These are phyloP conservation scores for Sphagnum contortum DNA, from an alignment of 225 moss, liverwort and hornwort genomes.

Conservation along the genomic window DNA sequence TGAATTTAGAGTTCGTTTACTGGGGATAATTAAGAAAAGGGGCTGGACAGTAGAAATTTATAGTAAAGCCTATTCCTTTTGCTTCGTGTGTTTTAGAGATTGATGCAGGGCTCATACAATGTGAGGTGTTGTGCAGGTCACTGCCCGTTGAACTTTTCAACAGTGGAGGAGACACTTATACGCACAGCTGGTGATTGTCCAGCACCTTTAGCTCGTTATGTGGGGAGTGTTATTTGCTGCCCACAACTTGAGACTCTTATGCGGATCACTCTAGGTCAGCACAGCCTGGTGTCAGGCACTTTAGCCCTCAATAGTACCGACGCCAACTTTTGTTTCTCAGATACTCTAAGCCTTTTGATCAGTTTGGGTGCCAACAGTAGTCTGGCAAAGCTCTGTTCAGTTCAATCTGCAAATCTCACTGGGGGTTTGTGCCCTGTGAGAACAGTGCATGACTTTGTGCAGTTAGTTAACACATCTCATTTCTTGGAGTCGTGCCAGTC, in stretches of 20 bases:
- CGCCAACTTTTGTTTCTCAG: conserved; percentile 69
- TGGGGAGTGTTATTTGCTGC: conserved; percentile 93
- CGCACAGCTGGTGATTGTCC: conserved; percentile 80
- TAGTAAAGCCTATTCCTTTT: too few species aligned
- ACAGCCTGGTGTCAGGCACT: conserved; percentile 60
- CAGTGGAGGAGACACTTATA: conserved; percentile 46
- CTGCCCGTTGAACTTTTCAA: conserved; percentile 77
- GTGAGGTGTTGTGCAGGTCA: conserved; percentile 47
- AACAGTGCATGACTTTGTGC: conserved; percentile 48
- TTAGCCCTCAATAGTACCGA: conserved; percentile 72
- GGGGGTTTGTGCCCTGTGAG: conserved; percentile 76
- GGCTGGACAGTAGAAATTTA: too few species aligned
- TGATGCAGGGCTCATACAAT: too few species aligned
- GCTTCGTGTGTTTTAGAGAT: too few species aligned
- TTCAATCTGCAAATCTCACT: conserved; percentile 68
- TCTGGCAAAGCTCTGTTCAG: conserved; percentile 62
- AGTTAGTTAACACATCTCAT: conserved; percentile 43
- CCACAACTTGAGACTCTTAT: conserved; percentile 87
- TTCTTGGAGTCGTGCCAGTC: conserved; percentile 65
- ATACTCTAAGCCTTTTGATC: conserved; percentile 54
- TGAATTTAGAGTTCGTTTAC: too few species aligned
- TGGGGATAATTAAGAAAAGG: too few species aligned
- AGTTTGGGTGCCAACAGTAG: conserved; percentile 62
- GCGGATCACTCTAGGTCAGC: conserved; percentile 68
- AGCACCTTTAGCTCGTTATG: conserved; percentile 61